Conservation (phyloP, 768 basidiomycete genomes). For the Podaxis pistillaris region DNA sequence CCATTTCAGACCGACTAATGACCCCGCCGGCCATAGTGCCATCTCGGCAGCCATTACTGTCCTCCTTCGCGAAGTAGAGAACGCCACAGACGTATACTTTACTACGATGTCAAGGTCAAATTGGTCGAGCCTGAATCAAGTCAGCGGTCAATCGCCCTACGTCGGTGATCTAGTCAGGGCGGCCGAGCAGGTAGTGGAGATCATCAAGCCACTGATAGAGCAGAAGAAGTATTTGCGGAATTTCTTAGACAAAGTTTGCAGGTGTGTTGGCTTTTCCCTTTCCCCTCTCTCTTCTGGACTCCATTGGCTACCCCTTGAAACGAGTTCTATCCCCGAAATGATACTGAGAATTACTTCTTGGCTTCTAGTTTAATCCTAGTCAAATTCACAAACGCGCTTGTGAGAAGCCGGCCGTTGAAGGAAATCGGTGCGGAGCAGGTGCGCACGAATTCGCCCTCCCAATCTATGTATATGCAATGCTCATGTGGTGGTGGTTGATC, state of each 20-base stretch:
- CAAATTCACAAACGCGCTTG: slow-evolving; percentile 86
- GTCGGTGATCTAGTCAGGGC: slow-evolving; percentile 72
- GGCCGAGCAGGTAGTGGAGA: slow-evolving; percentile 73
- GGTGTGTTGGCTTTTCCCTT: slow-evolving; percentile 43
- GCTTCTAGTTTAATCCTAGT: slow-evolving; percentile 56
- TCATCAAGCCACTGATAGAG: slow-evolving; percentile 79
- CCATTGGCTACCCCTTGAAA: not conserved
- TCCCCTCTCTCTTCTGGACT: not conserved
- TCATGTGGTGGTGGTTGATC: not conserved
- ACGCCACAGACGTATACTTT: slow-evolving; percentile 78
- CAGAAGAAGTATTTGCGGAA: slow-evolving; percentile 95
- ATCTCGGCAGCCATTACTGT: slow-evolving; percentile 81
- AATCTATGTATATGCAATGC: not conserved
- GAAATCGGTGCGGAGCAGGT: slow-evolving; percentile 97
- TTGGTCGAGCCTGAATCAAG: slow-evolving; percentile 79
- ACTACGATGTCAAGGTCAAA: slow-evolving; percentile 71
- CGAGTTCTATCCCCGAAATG: not conserved
- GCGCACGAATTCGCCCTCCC: not conserved
- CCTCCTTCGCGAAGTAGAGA: slow-evolving; percentile 83
- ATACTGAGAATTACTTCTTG: not conserved
- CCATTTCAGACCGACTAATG: not conserved
- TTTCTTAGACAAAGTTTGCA: slow-evolving; percentile 90
- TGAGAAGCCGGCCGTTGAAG: slow-evolving; percentile 86
- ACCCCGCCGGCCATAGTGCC: slow-evolving; percentile 50
- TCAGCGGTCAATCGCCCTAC: slow-evolving; percentile 84